Evolutionary conservation across 805 yeast genomes (phyloP), one percentile per base, ranked within the genome.

Genomic region (Ogataea kodamae): DNA sequence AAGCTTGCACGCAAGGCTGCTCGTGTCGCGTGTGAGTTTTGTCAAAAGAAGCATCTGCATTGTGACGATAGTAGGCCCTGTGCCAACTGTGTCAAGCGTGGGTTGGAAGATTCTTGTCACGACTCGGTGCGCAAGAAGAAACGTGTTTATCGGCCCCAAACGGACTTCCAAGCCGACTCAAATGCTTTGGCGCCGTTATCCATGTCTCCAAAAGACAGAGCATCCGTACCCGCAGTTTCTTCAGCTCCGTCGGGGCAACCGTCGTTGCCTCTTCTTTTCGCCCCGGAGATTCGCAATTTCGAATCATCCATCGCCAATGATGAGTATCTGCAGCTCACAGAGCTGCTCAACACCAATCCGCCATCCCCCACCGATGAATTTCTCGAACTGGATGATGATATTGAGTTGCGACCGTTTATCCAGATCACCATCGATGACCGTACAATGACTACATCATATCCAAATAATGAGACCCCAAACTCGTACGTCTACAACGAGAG

Each of bases 31-130:
- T 82, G 92, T 50, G 67, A 67, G 12, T 79, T 80, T 51, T 82
- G 90, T 54, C 87, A 81, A 50, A 59, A 68, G 16, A 82, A 82
- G 44, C 92, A 81, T 48, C 64, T 82, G 9, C 89, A 81, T 46
- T 82, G 90, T 54, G 83, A 81, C 41, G 61, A 71, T 37, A 65
- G 69, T 17, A 60, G 92, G 37, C 90, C 92, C 0, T 82, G 90
- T 48, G 68, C 68, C 43, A 82, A 82, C 52, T 82, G 92, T 57
- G 48, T 67, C 13, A 81, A 81, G 51, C 57, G 89, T 37, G 74
- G 75, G 14, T 53, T 75, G n/a, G 43, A 42, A 2, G 70, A 65
- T 34, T 48, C 64, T 9, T 82, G 92, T 54, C 62, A 59, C 22
- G 84, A 81, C 51, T 72, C 76, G 5, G 69, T 67, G 22, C 55